Evolutionary conservation across 305 asterid species (phyloP), one percentile per base, ranked within the genome.

Genomic region (Fraxinus velutina): DNA sequence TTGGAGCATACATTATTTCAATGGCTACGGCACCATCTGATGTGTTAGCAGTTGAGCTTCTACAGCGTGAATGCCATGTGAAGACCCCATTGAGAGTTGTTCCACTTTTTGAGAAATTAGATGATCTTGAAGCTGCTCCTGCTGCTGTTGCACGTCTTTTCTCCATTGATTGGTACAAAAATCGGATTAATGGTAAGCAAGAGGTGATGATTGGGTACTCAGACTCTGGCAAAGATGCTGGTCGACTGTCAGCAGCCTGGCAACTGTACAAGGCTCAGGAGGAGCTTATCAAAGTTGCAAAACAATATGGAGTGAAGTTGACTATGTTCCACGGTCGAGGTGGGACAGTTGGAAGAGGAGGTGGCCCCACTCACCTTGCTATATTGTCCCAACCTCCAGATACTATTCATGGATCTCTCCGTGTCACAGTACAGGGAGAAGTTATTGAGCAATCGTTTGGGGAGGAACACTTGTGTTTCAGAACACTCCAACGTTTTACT

Each of bases 381-480:
- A 89, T 89, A 82, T 81, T 89, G 80, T 89, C 92, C 62, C 92
- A 89, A 64, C 92, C 92, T 34, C 92, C 92, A 0, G 92, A 89
- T 10, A 89, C 92, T 13, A 80, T 89, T 15, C 83, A 86, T 5
- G 92, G 92, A 57, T 85, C 89, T 64, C 85, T 89, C 8, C 92
- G 92, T 21, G 92, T 89, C 57, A 89, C 92, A 0, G 90, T 89
- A 66, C 92, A 89, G 78, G 92, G 92, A 1, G 92, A 89, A 81
- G 92, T 89, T 73, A 89, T 89, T 50, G 92, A 89, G 81, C 92
- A 89, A 71, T 89, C 92, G n/a, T 89, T 89, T 82, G 92, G 92
- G 1, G 92, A 89, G 84, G 92, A 89, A 24, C 91, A 84, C 73
- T 81, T 89, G 78, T 88, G 92, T 70, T 89, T 89, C 66, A 89